Base-by-base conservation (phyloP, 129 eudicot genomes). In the Flaveria ramosissima region DNA sequence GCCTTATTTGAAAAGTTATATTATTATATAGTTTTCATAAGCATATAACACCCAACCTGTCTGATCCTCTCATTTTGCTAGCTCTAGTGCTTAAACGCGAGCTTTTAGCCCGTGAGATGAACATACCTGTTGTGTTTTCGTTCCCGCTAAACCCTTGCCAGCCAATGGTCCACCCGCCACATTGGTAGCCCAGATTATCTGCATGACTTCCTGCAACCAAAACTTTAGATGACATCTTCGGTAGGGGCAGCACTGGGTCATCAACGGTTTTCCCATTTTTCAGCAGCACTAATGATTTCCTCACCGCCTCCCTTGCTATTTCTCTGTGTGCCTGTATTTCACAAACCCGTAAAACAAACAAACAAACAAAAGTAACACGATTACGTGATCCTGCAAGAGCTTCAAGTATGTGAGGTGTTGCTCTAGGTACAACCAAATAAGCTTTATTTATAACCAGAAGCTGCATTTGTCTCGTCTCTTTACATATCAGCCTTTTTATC, bases 101-200 rank as follows among this genome's bases (percentile, higher is more conserved):
- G 68, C 20, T 13, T 62, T 27, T 62, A 74, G 50, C 14, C 16
- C 24, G 21, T n/a, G 57, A 3, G 16, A 56, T 27, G 23, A 71
- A 45, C 23, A 14, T 78, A 84, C 95, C 96, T 62, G 79, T 76
- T 12, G 96, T 89, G 72, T 79, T 55, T 52, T 45, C 81, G 77
- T 85, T 86, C 66, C 88, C 91, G 62, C 84, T 85, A 71, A 89
- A 85, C 26, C 96, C 96, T 82, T 89, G 96, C 96, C 96, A 89
- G 50, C 82, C 81, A 43, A 89, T 85, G 11, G 96, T 89, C 96
- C 96, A 87, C 16, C 96, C 96, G 26, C 92, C 92, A 47, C 96
- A 87, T 55, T 89, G 96, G 82, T 87, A 89, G 56, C 96, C 96
- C 48, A 89, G 71, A 76, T 89, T 89, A 78, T 89, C 85, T 50